phyloP scores from a whole-genome alignment of 352 stramenopile genomes.

The Pythium aphanidermatum region DNA sequence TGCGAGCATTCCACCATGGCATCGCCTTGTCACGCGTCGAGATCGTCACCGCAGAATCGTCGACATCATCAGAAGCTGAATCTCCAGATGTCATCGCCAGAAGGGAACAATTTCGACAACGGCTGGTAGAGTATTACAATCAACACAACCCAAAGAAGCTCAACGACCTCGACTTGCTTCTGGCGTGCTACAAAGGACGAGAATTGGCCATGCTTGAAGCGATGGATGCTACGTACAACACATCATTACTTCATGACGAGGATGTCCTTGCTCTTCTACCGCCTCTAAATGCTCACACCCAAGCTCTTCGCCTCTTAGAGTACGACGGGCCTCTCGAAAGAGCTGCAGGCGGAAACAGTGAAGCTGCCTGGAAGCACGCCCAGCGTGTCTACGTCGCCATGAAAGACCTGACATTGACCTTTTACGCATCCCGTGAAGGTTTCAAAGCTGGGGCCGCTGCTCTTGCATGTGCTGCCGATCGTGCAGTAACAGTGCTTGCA shows the following conservation, averaged over 20 bases:
- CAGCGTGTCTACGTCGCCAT: constrained; percentile 42
- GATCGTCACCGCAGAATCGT: neutral
- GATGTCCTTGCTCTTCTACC: constrained; percentile 13
- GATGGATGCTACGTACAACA: constrained; percentile 24
- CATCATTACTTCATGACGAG: constrained; percentile 15
- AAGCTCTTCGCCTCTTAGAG: constrained; percentile 11
- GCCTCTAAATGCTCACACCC: constrained; percentile 10
- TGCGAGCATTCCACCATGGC: constrained; percentile 48
- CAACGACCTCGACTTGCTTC: constrained; percentile 20
- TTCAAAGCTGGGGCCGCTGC: constrained; percentile 36
- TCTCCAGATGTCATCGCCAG: constrained; percentile 10
- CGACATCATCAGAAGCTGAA: neutral
- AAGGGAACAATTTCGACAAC: constrained; percentile 14
- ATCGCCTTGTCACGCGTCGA: constrained; percentile 26
- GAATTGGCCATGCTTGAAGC: constrained; percentile 23
- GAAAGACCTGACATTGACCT: constrained; percentile 33
- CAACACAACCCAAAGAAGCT: constrained; percentile 28
- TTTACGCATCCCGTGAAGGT: constrained; percentile 52
- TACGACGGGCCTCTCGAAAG: constrained; percentile 15
- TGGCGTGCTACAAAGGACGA: constrained; percentile 27
- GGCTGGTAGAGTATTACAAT: constrained; percentile 23
- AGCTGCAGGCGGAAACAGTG: constrained; percentile 11
- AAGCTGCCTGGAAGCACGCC: constrained; percentile 28
- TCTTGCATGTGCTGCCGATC: constrained; percentile 10
- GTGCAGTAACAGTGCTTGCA: constrained; percentile 26